Evolutionary conservation across 768 basidiomycete species (phyloP), one percentile per base, ranked within the genome.

Genomic region (Myochromella boudieri): DNA sequence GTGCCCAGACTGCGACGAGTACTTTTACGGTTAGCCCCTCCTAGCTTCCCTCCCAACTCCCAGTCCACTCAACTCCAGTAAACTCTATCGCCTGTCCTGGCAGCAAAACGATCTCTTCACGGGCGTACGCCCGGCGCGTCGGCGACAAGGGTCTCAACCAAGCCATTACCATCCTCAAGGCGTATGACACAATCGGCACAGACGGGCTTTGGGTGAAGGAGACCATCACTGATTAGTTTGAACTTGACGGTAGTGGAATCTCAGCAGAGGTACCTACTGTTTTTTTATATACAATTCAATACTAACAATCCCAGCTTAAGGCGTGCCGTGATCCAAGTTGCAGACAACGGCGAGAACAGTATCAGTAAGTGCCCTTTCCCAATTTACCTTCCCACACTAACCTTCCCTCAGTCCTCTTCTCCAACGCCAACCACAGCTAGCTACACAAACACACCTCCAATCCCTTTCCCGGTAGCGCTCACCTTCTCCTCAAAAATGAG

Each of bases 141-240:
- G 82, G 82, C 4, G 82, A 81, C 1, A 84, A 84, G 58, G 82
- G 82, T 26, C 81, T 78, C 7, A 84, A 84, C 59, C 82, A 84
- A 59, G 78, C 82, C 5, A 75, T 77, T 5, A 78, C 82, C 2
- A 68, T 82, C 17, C 72, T 75, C 0, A 69, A 69, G 28, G 81
- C 82, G 11, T 74, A 75, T 55, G 81, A 77, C 5, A 73, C 76
- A 0, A 66, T 82, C 17, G 82, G 82, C 6, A 57, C 67, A 22
- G 82, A 84, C 52, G 80, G 80, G 4, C 24, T 54, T 3, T 79
- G 78, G 76, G 60, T 81, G 12, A 62, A 67, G 25, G 65, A 75
- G 9, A 59, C 66, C 29, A 66, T 79, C 50, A 25, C 41, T 51
- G 2, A 57, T 63, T 42, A 79, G 77, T 3, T 66, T 82, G 2